Evolutionary conservation across 257 asterid genomes (phyloP).

Genomic region (Solanum gracilifrons): DNA sequence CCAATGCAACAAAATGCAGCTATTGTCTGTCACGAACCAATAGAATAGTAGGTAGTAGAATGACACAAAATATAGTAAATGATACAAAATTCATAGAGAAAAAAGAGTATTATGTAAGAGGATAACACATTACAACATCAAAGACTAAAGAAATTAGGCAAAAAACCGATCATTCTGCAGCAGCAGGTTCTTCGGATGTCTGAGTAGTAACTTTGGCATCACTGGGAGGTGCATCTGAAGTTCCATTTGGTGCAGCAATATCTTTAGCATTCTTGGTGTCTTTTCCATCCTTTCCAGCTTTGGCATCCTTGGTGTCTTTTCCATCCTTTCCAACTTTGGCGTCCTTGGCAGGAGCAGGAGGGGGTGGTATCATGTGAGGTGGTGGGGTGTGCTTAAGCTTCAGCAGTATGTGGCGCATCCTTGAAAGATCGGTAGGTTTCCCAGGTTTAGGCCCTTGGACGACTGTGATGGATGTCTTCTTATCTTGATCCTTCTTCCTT

Average conservation of each 20-base stretch:
- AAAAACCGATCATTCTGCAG: constrained; percentile 4
- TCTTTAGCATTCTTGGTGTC: constrained; percentile 22
- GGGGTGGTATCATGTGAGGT: constrained; percentile 90
- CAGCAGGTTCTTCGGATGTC: constrained; percentile 28
- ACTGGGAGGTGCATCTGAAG: background rate
- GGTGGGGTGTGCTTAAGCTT: constrained; percentile 97
- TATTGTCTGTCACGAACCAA: background rate
- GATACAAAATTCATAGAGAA: background rate
- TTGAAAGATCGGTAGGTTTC: constrained; percentile 91
- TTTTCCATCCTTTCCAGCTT: constrained; percentile 22
- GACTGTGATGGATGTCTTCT: constrained; percentile 73
- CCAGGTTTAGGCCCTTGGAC: constrained; percentile 97
- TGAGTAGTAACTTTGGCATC: constrained; percentile 16
- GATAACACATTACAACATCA: background rate
- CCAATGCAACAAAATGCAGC: background rate
- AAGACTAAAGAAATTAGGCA: background rate
- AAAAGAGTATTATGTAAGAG: background rate
- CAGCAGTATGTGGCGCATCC: constrained; percentile 87
- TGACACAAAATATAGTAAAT: background rate
- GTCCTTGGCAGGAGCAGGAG: constrained; percentile 59
- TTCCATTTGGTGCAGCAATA: constrained; percentile 15
- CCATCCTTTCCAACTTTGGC: constrained; percentile 47
- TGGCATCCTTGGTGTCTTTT: constrained; percentile 33
- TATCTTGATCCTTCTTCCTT: constrained; percentile 87
- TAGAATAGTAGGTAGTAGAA: background rate